Percentiles rank a stretch among this genome's conserved stretches.
These are phyloP conservation scores for Aspergillus taichungensis DNA, from an alignment of 495 filamentous ascomycete species.

Conservation along the genomic window DNA sequence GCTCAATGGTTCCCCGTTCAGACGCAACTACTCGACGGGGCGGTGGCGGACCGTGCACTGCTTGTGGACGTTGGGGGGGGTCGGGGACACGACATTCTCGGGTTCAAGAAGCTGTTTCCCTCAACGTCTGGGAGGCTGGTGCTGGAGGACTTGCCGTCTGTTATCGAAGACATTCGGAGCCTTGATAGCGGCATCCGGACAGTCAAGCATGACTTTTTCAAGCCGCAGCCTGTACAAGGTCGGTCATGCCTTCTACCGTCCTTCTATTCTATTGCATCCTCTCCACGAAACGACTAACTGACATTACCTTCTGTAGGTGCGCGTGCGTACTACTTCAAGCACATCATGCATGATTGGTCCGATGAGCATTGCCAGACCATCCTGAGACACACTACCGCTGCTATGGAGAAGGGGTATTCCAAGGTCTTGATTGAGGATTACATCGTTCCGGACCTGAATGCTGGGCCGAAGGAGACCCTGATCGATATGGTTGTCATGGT, in stretches of 20 bases:
- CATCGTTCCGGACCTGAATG: slow-evolving; percentile 30
- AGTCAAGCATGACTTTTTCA: slow-evolving; percentile 33
- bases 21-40: slow-evolving; percentile 9
- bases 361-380: slow-evolving; percentile 27
- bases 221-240: slow-evolving; percentile 26
- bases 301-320: slow-evolving; percentile 15
- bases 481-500: slow-evolving; percentile 31
- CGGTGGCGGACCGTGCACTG: slow-evolving; percentile 17
- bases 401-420: slow-evolving; percentile 34
- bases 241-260: not conserved
- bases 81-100: slow-evolving; percentile 36
- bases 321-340: slow-evolving; percentile 36
- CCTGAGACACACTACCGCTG: slow-evolving; percentile 17
- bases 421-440: slow-evolving; percentile 30
- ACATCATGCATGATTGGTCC: slow-evolving; percentile 40
- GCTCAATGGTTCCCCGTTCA: slow-evolving; percentile 25
- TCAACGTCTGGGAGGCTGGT: slow-evolving; percentile 21
- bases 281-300: not conserved
- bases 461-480: slow-evolving; percentile 10
- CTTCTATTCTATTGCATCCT: not conserved
- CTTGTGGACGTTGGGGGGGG: slow-evolving; percentile 45
- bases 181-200: slow-evolving; percentile 16
- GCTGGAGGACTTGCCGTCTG: slow-evolving; percentile 36
- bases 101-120: slow-evolving; percentile 19
- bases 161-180: slow-evolving; percentile 20